phyloP scores from a whole-genome alignment of 495 filamentous ascomycete species.

The Penicillium subrubescens region DNA sequence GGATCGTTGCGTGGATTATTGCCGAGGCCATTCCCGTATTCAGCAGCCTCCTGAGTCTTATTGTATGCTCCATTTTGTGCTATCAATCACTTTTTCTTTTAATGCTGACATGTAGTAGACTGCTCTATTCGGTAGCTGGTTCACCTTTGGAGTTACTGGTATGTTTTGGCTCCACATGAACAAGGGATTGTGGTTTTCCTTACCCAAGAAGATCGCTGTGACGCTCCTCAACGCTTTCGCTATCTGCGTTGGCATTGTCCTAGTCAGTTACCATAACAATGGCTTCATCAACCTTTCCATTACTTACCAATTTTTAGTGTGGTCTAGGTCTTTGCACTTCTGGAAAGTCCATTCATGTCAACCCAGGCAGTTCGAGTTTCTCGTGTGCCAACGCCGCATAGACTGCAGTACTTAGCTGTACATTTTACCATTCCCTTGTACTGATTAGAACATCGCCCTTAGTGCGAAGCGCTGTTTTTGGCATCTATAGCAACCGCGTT shows the following conservation, averaged over 20 bases:
- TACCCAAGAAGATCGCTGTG: conserved; percentile 34
- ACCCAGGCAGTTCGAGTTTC: conserved; percentile 42
- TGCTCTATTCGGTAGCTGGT: conserved; percentile 46
- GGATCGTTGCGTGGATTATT: conserved; percentile 70
- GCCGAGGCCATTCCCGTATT: conserved; percentile 74
- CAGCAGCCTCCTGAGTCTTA: conserved; percentile 60
- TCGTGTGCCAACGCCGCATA: conserved; percentile 44
- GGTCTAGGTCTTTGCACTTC: conserved; percentile 48
- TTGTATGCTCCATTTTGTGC: conserved; percentile 25
- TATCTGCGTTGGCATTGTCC: neutral
- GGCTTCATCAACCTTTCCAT: neutral
- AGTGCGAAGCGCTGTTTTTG: neutral
- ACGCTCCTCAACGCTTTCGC: conserved; percentile 31
- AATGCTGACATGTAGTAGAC: conserved; percentile 22
- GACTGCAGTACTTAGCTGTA: neutral
- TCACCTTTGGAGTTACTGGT: conserved; percentile 44
- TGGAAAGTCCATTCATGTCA: conserved; percentile 41
- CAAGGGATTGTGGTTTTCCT: conserved; percentile 33
- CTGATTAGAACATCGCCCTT: neutral
- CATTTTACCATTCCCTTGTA: neutral
- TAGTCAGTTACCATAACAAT: neutral
- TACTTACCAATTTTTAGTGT: conserved; percentile 27
- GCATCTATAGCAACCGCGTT: neutral
- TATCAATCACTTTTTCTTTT: conserved; percentile 9
- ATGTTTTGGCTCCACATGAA: conserved; percentile 50